Base-by-base conservation (phyloP, 2,329 filamentous ascomycete genomes). In the Colletotrichum tropicicola region DNA sequence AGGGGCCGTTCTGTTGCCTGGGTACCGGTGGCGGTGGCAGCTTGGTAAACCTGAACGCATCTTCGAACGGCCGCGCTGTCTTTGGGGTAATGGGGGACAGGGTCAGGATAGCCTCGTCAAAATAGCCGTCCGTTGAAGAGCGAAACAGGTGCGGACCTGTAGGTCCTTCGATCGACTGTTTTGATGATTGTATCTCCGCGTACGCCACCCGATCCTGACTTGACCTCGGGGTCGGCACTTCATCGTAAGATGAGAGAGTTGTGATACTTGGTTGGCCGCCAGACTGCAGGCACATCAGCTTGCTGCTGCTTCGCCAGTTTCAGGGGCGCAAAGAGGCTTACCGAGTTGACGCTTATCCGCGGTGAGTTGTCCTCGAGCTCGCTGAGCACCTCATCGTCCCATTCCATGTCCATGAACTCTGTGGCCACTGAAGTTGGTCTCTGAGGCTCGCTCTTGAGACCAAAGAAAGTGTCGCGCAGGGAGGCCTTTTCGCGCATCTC, bases 111-210 rank as follows among this genome's bases (percentile, higher is more conserved):
- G 83, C 77, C 70, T 85, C 79, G 69, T 86, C 82, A 62, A 79
- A 71, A 63, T 78, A 80, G 62, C 71, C 82, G 73, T 89, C 86
- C 30, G 87, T 84, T 19, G 91, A 93, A 65, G 85, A 86, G 69
- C 92, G 89, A 78, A 97, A 97, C 15, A 97, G 85, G 79, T 97
- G 94, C 9, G 94, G 94, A 2, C 94, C 94, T 69, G 86, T 87
- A 2, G 94, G 94, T 1, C 94, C 94, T 74, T 93, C 86, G 6
- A 95, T 89, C 30, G 89, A 84, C 76, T 91, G 91, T 13, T 17
- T 37, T 41, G 78, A 71, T n/a, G 85, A 76, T 64, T 86, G 84
- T 65, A 86, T 80, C 45, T 89, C 85, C 23, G 49, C 35, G 53
- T 88, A 92, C 27, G 83, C 82, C 67, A 84, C 84, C 66, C 87